Percentiles rank a stretch among this genome's conserved stretches.
Conservation (phyloP, 805 yeast genomes). For the Candida qinlingensis region DNA sequence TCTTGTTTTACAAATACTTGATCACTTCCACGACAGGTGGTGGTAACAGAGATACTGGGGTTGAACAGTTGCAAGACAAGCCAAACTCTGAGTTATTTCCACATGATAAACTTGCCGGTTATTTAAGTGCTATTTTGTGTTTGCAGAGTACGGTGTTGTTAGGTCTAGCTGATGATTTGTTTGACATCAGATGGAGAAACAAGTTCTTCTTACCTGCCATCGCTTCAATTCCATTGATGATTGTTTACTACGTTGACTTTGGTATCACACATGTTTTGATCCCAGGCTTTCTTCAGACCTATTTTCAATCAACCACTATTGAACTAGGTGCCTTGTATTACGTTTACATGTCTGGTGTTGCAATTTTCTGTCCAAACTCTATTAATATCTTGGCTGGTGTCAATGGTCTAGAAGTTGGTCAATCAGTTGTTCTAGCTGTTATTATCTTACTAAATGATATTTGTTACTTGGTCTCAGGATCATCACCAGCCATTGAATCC, state of each 20-base stretch:
- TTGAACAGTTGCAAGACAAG: constrained; percentile 9
- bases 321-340: constrained; percentile 82
- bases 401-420: constrained; percentile 96
- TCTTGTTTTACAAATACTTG: constrained; percentile 72
- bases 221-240: constrained; percentile 84
- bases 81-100: constrained; percentile 45
- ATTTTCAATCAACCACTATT: constrained; percentile 37
- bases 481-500: constrained; percentile 62
- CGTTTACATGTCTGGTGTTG: constrained; percentile 82
- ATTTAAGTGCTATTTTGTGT: constrained; percentile 77
- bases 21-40: constrained; percentile 56
- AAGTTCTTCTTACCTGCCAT: constrained; percentile 93
- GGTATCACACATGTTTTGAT: constrained; percentile 84
- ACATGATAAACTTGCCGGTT: constrained; percentile 78
- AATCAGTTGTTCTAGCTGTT: constrained; percentile 70
- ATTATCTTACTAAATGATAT: constrained; percentile 73
- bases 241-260: constrained; percentile 90
- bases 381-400: constrained; percentile 95
- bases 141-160: constrained; percentile 77
- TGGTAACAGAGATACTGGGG: constrained; percentile 45
- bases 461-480: constrained; percentile 53
- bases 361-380: constrained; percentile 93
- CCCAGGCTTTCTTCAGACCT: constrained; percentile 54
- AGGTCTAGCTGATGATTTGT: constrained; percentile 91
- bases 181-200: constrained; percentile 96